These are phyloP conservation scores for Hypericum androsaemum DNA, from an alignment of 345 rosid genomes.

Conservation along the genomic window DNA sequence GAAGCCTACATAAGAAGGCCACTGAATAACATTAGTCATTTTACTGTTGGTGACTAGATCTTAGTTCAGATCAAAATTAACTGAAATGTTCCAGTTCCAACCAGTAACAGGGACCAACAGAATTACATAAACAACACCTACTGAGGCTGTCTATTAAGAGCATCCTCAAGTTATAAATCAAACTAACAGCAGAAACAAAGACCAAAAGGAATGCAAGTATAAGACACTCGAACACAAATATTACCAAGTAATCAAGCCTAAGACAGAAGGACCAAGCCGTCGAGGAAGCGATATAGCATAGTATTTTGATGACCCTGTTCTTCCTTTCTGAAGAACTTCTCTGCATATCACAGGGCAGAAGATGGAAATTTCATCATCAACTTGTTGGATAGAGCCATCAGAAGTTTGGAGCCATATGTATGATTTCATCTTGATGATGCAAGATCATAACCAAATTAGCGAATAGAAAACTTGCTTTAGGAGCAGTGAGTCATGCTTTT, in stretches of 20 bases:
- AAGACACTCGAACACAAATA: neutral
- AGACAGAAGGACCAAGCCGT: constrained; percentile 60
- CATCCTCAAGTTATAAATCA: too few species aligned
- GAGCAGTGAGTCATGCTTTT: too few species aligned
- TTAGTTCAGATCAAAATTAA: too few species aligned
- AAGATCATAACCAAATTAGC: too few species aligned
- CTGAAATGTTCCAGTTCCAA: too few species aligned
- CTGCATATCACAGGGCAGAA: constrained; percentile 21
- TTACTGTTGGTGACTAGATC: too few species aligned
- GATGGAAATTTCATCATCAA: constrained; percentile 25
- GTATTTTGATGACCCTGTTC: constrained; percentile 71
- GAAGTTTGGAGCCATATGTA: constrained; percentile 22
- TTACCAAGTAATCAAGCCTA: constrained; percentile 78
- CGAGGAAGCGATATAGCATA: constrained; percentile 75
- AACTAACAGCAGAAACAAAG: too few species aligned
- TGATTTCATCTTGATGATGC: constrained; percentile 12
- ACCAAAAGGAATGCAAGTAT: neutral
- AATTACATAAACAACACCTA: too few species aligned
- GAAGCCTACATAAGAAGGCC: too few species aligned
- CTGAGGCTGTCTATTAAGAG: constrained; percentile 1
- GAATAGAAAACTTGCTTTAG: too few species aligned
- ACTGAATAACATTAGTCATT: too few species aligned
- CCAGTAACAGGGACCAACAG: too few species aligned
- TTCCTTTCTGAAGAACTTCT: constrained; percentile 4
- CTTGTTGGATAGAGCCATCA: constrained; percentile 22